Percentiles rank a stretch among this genome's conserved stretches.
Conservation (phyloP, 768 basidiomycete genomes). For the Harrya chromipes region DNA sequence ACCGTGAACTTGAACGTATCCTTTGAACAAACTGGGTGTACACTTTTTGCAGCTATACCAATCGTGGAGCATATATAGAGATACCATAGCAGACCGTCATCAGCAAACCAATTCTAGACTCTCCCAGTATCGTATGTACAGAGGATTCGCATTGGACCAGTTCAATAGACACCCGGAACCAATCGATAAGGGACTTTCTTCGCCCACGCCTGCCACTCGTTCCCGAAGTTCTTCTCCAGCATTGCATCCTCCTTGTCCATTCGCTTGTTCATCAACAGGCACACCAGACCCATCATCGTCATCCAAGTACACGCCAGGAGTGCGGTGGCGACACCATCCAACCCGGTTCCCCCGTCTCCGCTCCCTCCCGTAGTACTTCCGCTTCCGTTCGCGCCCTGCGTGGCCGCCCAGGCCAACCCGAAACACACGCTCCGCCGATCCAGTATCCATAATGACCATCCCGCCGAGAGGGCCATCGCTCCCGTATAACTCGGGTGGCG, state of each 20-base stretch:
- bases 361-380: background rate
- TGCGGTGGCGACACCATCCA: background rate
- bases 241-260: conserved; percentile 29
- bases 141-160: too few species aligned
- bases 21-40: too few species aligned
- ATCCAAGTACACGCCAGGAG: conserved; percentile 1
- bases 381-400: too few species aligned
- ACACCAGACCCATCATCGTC: rapidly evolving
- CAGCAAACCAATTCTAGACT: too few species aligned
- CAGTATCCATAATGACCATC: conserved; percentile 4
- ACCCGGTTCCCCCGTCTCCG: background rate
- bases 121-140: too few species aligned
- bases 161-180: conserved; percentile 17
- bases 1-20: too few species aligned
- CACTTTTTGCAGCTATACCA: too few species aligned
- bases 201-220: conserved; percentile 25
- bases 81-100: too few species aligned
- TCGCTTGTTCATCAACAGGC: conserved; percentile 1
- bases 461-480: background rate
- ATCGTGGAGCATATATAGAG: too few species aligned
- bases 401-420: background rate
- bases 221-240: conserved; percentile 25
- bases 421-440: background rate
- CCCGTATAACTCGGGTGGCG: conserved; percentile 33
- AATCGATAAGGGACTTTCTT: conserved; percentile 21